Percentiles rank a stretch among this genome's conserved stretches.
phyloP scores from a whole-genome alignment of 257 asterid genomes.

The Fraxinus anomala region DNA sequence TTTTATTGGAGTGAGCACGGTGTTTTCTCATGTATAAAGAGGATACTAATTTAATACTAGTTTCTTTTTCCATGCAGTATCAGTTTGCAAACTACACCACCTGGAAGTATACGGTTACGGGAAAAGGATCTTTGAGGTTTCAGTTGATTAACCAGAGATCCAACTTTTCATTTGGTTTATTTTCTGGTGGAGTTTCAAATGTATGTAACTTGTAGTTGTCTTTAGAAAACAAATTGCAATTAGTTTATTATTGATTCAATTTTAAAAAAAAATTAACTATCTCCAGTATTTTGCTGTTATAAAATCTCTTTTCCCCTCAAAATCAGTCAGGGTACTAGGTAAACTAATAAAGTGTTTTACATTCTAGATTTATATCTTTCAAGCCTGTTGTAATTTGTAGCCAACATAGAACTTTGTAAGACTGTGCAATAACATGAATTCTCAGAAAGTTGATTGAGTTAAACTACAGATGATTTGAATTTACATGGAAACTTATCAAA shows the following conservation, averaged over 20 bases:
- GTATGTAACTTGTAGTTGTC: slow-evolving; percentile 32
- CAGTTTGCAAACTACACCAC: slow-evolving; percentile 78
- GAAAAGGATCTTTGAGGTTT: slow-evolving; percentile 80
- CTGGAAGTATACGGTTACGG: slow-evolving; percentile 56
- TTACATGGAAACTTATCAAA: background rate
- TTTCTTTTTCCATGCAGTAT: slow-evolving; percentile 56
- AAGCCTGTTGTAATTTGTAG: background rate
- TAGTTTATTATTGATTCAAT: no score
- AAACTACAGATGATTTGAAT: background rate
- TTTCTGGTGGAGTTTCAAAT: slow-evolving; percentile 82
- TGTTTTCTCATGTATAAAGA: slow-evolving; percentile 5
- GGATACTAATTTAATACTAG: slow-evolving; percentile 1
- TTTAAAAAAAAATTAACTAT: no score
- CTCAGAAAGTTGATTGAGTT: background rate
- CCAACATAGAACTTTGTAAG: background rate
- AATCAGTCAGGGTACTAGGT: background rate
- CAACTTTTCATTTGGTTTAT: slow-evolving; percentile 76
- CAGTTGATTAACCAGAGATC: slow-evolving; percentile 92
- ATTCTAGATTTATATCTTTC: background rate
- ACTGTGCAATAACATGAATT: background rate
- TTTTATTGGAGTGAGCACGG: background rate
- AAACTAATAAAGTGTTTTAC: background rate
- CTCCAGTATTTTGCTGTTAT: background rate
- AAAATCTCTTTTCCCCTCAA: background rate
- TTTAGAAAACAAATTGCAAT: background rate